Percentiles rank a stretch among this genome's conserved stretches.
Evolutionary conservation across 768 basidiomycete genomes (phyloP).

Genomic region (Podaxis sp.): DNA sequence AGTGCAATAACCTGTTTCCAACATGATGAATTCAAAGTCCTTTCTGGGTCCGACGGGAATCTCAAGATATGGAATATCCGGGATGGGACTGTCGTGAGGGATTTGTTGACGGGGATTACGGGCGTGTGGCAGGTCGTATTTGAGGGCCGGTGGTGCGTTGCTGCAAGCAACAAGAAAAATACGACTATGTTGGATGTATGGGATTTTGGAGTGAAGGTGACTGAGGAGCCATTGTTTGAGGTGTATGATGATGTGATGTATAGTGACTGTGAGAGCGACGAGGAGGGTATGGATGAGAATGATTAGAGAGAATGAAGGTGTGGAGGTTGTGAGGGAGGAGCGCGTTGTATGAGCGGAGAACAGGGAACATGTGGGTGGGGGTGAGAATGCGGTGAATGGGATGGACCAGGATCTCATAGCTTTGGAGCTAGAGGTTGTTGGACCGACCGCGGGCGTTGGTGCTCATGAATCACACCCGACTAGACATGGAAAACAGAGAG

Average conservation of each 20-base stretch:
- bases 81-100: conserved; percentile 83
- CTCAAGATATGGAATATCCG: conserved; percentile 98
- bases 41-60: conserved; percentile 93
- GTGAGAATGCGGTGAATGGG: conserved; percentile 12
- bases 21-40: conserved; percentile 96
- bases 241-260: conserved; percentile 67
- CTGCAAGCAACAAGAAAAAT: conserved; percentile 82
- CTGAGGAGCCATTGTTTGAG: conserved; percentile 73
- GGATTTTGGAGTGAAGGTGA: conserved; percentile 81
- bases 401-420: conserved; percentile 61
- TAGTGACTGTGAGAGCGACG: conserved; percentile 40
- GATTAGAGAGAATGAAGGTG: conserved; percentile 15
- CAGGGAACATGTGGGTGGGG: conserved; percentile 12
- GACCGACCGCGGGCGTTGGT: conserved; percentile 12
- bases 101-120: conserved; percentile 86
- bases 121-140: conserved; percentile 99
- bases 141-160: conserved; percentile 92
- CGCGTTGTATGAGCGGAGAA: conserved; percentile 19
- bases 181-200: conserved; percentile 84
- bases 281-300: conserved; percentile 43
- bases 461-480: not conserved
- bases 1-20: conserved; percentile 99
- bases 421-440: conserved; percentile 26
- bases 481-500: not conserved
- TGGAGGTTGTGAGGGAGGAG: conserved; percentile 6